A percentile compares a stretch with the other conserved stretches of the same genome.
Conservation (phyloP, 2,329 filamentous ascomycete genomes). For the Metarhizium sp. region DNA sequence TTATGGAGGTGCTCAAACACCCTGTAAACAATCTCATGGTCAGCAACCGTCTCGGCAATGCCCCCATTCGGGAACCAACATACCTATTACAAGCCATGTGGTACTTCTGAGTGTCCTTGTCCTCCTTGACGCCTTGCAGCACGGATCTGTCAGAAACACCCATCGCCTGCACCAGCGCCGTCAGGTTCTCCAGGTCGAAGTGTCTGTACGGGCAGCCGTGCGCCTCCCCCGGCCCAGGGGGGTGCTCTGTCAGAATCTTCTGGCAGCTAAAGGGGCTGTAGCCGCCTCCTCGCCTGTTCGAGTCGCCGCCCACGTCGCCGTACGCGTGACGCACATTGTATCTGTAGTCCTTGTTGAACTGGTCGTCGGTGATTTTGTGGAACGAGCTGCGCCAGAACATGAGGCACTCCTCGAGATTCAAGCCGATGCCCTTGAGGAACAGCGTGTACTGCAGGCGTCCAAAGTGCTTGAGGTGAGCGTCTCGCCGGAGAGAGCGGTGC, state of each 20-base stretch:
- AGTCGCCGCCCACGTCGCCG: slow-evolving; percentile 89
- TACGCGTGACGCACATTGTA: slow-evolving; percentile 96
- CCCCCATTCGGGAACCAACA: slow-evolving; percentile 13
- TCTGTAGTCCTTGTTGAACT: slow-evolving; percentile 94
- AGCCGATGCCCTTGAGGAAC: slow-evolving; percentile 91
- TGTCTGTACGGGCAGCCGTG: slow-evolving; percentile 97
- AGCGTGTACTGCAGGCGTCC: slow-evolving; percentile 90
- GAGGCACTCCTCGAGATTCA: slow-evolving; percentile 85
- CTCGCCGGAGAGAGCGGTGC: slow-evolving; percentile 75
- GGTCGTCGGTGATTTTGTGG: slow-evolving; percentile 80
- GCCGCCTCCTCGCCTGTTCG: slow-evolving; percentile 74
- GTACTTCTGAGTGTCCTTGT: slow-evolving; percentile 79
- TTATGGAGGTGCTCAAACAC: slow-evolving; percentile 89
- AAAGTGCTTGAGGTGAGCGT: slow-evolving; percentile 86
- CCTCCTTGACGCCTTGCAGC: slow-evolving; percentile 73
- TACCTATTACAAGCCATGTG: slow-evolving; percentile 93
- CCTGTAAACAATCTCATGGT: slow-evolving; percentile 22
- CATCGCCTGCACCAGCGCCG: slow-evolving; percentile 62
- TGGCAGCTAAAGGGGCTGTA: slow-evolving; percentile 92
- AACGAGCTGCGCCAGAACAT: slow-evolving; percentile 86
- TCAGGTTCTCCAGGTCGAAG: slow-evolving; percentile 81
- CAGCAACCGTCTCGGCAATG: too few relatives aligned
- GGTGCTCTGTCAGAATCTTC: slow-evolving; percentile 84
- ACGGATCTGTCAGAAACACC: slow-evolving; percentile 73
- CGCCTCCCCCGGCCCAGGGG: slow-evolving; percentile 75